These are phyloP conservation scores for Venturia oleaginea DNA, from an alignment of 2,329 filamentous ascomycete species.

Conservation along the genomic window DNA sequence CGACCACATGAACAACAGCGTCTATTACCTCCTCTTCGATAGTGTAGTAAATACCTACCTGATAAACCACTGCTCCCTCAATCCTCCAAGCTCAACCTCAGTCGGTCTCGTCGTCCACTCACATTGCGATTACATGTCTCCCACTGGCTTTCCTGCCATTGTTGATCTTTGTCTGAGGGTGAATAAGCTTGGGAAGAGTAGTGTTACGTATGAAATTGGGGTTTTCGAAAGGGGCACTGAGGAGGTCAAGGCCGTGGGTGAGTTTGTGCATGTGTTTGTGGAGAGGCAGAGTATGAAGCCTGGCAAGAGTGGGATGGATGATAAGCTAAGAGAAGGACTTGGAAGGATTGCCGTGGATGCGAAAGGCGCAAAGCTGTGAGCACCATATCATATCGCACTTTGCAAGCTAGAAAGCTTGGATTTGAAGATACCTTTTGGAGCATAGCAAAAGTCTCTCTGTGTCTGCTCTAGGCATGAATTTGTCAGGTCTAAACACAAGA, in stretches of 20 bases:
- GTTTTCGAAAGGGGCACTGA: slow-evolving; percentile 70
- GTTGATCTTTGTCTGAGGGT: slow-evolving; percentile 76
- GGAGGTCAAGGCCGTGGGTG: slow-evolving; percentile 71
- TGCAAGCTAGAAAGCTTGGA: background rate
- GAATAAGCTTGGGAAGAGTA: slow-evolving; percentile 74
- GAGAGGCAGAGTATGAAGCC: slow-evolving; percentile 62
- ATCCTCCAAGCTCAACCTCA: slow-evolving; percentile 60
- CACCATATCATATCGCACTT: background rate
- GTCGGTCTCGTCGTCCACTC: slow-evolving; percentile 80
- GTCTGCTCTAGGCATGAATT: too few relatives aligned
- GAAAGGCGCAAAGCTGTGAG: background rate
- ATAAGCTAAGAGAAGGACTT: slow-evolving; percentile 42
- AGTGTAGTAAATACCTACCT: slow-evolving; percentile 85
- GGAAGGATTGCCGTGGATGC: slow-evolving; percentile 14
- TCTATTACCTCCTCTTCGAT: slow-evolving; percentile 84
- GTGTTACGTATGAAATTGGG: slow-evolving; percentile 82
- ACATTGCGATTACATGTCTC: slow-evolving; percentile 76
- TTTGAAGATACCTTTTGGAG: too few relatives aligned
- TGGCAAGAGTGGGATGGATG: slow-evolving; percentile 54
- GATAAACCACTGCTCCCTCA: slow-evolving; percentile 64
- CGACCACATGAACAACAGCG: slow-evolving; percentile 82
- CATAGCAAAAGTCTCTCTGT: too few relatives aligned
- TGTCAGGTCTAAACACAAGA: too few relatives aligned
- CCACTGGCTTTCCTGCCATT: slow-evolving; percentile 71
- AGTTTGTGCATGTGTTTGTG: slow-evolving; percentile 85